Base-by-base conservation (phyloP, 345 rosid species). In the Brassica carinata region DNA sequence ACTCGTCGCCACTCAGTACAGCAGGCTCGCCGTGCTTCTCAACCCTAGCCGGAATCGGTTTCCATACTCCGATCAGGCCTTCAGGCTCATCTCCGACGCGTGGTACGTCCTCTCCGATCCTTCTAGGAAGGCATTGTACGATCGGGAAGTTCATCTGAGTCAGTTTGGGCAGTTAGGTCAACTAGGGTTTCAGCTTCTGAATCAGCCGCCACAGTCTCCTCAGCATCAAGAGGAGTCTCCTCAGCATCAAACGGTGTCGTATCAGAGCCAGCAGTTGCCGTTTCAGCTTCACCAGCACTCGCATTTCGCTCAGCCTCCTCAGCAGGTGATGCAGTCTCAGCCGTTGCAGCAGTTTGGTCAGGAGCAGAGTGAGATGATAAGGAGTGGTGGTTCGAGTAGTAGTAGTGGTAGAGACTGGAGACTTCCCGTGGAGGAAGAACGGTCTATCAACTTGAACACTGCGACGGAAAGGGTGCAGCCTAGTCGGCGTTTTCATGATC, bases 91-190 rank as follows among this genome's bases (percentile, higher is more conserved):
- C 73, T 87, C 89, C 17, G 96, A 93, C 62, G 98, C 99, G 0
- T 95, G 98, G 98, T 78, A 83, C 40, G 87, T 89, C 13, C 88
- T 95, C 65, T 93, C 96, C 0, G 84, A 88, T 73, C 87, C 96
- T 3, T 59, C 87, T 26, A 89, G 84, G 75, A 93, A 95, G 87
- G 80, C 89, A 69, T 15, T 82, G 84, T 93, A 95, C 73, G 98
- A 95, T 73, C 84, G 79, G 38, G 94, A 91, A 77, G 69, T 93
- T 79, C 86, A 89, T 51, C 63, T 88, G 87, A 87, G 89, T 85
- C 95, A 87, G 7, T 81, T 81, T 14, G 84, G 79, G 8, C 94
- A 86, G 73, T 81, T 88, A 72, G 84, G 84, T 45, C 84, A 75
- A 58, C 43, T 76, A 76, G 84, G 80, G 73, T 81, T 81, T 81